Evolutionary conservation across 2,329 filamentous ascomycete genomes (phyloP), one percentile per base, ranked within the genome.

Genomic region (Metarhizium brunneum): DNA sequence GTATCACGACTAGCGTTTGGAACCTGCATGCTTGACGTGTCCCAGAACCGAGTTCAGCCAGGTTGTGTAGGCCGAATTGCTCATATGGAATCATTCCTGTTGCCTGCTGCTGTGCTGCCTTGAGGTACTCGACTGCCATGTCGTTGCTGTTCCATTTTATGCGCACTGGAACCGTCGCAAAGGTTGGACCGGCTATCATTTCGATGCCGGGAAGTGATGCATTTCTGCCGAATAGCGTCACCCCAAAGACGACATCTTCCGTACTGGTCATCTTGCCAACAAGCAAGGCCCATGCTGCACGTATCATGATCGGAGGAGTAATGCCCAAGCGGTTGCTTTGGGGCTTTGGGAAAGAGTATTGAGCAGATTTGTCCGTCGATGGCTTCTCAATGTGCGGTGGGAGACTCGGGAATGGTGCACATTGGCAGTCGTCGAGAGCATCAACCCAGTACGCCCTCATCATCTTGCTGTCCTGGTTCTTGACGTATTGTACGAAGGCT

Each of bases 321-420:
- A 53, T 52, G 14, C 20, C 35, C n/a, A 42, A 6, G 6, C 20
- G 2, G 40, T 47, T 75, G 54, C 76, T 69, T 58, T 29, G 36
- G 7, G 5, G 32, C 11, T 7, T 32, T n/a, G 6, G 32, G 36
- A 8, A 56, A 5, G 36, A 13, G 11, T 49, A 10, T n/a, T 78
- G 75, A 1, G 79, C 65, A 3, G 78, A 64, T 1, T 73, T 76
- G 59, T 79, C 72, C 4, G 76, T 72, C 53, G 70, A 67, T 5
- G 73, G 71, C 54, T 76, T 72, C 55, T 75, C 75, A 4, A 69
- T 69, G 7, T 69, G 61, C 40, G 66, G 71, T 0, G 74, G 72
- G 18, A 76, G 65, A 2, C 68, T 52, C 1, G 75, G 76, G 60
- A 78, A 78, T 50, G 75, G 72, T 36, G 67, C 64, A 11, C 65